Conservation (phyloP, 2,329 filamentous ascomycete species). For the Stachybotrys chlorohalonatus region DNA sequence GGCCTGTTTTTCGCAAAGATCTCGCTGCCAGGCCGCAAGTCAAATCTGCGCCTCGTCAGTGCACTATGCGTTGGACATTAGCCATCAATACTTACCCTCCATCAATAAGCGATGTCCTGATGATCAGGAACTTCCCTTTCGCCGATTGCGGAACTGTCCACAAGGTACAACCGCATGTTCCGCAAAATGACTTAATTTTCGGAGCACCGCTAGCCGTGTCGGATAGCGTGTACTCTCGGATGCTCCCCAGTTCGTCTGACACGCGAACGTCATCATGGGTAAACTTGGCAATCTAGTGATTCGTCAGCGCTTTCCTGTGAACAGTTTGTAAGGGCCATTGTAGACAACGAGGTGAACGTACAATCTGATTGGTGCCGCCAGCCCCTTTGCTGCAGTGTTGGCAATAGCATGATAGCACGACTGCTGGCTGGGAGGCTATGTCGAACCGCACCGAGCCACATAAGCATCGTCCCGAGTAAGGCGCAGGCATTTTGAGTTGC, state of each 20-base stretch:
- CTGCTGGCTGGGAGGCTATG: slow-evolving; percentile 6
- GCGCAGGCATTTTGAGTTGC: slow-evolving; percentile 4
- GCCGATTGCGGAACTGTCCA: slow-evolving; percentile 17
- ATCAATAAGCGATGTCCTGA: slow-evolving; percentile 13
- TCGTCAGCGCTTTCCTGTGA: neutral
- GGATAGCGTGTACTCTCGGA: slow-evolving; percentile 8
- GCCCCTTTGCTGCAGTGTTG: slow-evolving; percentile 11
- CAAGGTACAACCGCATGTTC: slow-evolving; percentile 13
- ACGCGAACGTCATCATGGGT: slow-evolving; percentile 6
- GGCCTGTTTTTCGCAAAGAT: slow-evolving; percentile 18
- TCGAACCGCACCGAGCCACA: slow-evolving; percentile 7
- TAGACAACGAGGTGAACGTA: neutral
- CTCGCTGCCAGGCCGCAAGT: slow-evolving; percentile 13
- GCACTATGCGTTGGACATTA: too few species aligned
- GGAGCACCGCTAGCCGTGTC: slow-evolving; percentile 14
- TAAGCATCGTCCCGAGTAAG: slow-evolving; percentile 10
- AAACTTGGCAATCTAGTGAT: slow-evolving; percentile 19
- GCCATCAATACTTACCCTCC: slow-evolving; percentile 16
- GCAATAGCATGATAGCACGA: slow-evolving; percentile 12
- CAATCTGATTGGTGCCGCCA: slow-evolving; percentile 10
- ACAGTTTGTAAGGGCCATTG: neutral
- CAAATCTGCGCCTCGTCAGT: slow-evolving; percentile 2
- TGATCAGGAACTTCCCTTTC: slow-evolving; percentile 11
- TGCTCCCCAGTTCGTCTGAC: neutral
- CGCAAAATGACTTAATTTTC: slow-evolving; percentile 17